Evolutionary conservation across 495 filamentous ascomycete genomes (phyloP).

Genomic region (Cryomyces minteri): DNA sequence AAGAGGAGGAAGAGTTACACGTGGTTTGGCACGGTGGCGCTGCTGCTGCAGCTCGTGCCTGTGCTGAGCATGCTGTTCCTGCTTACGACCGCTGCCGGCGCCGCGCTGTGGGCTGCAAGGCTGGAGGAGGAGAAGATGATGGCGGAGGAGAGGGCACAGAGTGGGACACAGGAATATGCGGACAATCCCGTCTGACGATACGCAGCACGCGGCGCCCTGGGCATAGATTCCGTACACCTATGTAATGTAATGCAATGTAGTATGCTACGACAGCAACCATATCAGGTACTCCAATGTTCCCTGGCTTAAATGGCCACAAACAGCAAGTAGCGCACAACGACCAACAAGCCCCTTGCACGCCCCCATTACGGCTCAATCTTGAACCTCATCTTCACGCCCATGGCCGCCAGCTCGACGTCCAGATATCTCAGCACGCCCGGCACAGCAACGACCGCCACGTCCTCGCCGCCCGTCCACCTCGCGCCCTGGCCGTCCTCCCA

Average conservation of each 20-base stretch:
- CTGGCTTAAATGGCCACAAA: no score
- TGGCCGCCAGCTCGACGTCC: conserved; percentile 86
- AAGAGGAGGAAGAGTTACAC: conserved; percentile 38
- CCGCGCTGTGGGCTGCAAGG: conserved; percentile 42
- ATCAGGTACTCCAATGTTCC: no score
- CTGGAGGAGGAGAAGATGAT: conserved; percentile 26
- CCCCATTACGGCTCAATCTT: conserved; percentile 39
- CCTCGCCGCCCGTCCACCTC: conserved; percentile 68
- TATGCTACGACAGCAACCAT: no score
- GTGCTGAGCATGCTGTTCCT: conserved; percentile 48
- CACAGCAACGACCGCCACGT: conserved; percentile 80
- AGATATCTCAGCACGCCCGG: conserved; percentile 83
- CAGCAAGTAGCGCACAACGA: no score
- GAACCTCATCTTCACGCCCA: conserved; percentile 85
- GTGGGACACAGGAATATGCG: conserved; percentile 1
- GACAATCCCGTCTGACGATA: conserved; percentile 5
- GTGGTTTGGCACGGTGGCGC: conserved; percentile 44
- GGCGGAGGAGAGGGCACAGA: not conserved
- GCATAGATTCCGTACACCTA: no score
- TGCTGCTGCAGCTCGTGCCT: conserved; percentile 43
- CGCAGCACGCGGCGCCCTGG: not conserved
- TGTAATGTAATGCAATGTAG: no score
- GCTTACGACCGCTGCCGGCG: conserved; percentile 42
- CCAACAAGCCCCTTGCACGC: not conserved
- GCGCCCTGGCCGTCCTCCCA: conserved; percentile 85